Base-by-base conservation (phyloP, 495 filamentous ascomycete species). In the Neurospora pannonica region DNA sequence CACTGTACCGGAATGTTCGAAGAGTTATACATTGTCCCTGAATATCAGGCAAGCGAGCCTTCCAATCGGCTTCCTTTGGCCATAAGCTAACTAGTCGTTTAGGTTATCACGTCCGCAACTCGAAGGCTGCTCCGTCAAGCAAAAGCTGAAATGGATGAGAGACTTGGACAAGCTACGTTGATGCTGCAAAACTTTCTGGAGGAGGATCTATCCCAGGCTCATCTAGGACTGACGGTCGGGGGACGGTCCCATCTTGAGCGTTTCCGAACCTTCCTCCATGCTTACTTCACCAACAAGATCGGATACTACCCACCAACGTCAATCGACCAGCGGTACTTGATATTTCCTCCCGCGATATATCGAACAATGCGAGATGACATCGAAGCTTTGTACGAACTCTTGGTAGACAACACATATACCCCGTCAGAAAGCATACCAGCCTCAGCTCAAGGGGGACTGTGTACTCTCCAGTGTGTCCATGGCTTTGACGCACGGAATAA, bases 1-100 rank as follows among this genome's bases (percentile, higher is more conserved):
- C 91, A 93, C 75, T 91, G 90, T 76, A 86, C 87, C 42, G 91
- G 90, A 70, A 92, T 92, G 91, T 86, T 83, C 75, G 88, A 90
- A 24, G 80, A 79, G 21, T 74, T 93, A 24, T 79, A 80, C 72
- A 71, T 75, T 5, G 86, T 85, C 74, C 73, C 81, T 21, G 90
- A 91, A 75, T 91, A 87, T 72, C 84, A 86, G 81, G 89, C 89
- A 80, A 36, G 85, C 81, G 4, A 5, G 24, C 36, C 17, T 40
- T 17, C 19, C 48, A 37, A 4, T 62, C 21, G 40, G 13, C 15
- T 15, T 21, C 8, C 7, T 42, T 6, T 19, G n/a, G 17, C 11
- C 13, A 28, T 17, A 7, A 28, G 42, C 75, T 76, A 19, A 81
- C 76, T 69, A n/a, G 38, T 19, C 38, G 17, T 37, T 34, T 74